Evolutionary conservation across 202 grass and related monocot genomes (phyloP).

Genomic region (Carex arenaria): DNA sequence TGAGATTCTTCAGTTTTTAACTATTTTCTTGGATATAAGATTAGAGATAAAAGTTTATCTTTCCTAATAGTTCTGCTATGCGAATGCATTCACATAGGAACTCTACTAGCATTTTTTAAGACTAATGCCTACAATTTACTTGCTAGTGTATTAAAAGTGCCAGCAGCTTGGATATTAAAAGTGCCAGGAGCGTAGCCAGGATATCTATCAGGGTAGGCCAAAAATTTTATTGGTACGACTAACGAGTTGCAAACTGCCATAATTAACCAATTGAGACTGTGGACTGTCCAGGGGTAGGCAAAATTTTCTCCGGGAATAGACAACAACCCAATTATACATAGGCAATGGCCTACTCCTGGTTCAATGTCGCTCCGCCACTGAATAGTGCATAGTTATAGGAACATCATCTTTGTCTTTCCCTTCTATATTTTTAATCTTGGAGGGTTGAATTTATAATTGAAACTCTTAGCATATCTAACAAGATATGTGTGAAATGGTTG

Average conservation of each 20-base stretch:
- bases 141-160: not conserved
- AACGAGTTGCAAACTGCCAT: too few species aligned
- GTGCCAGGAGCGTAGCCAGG: too few species aligned
- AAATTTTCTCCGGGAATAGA: too few species aligned
- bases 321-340: too few species aligned
- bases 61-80: not conserved
- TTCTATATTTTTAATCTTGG: not conserved
- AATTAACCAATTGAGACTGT: too few species aligned
- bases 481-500: not conserved
- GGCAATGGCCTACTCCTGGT: too few species aligned
- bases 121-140: not conserved
- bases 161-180: not conserved
- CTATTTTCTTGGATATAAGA: not conserved
- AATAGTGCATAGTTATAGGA: not conserved
- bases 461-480: not conserved
- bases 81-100: not conserved
- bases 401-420: not conserved
- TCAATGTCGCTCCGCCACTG: too few species aligned
- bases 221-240: too few species aligned
- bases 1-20: constrained; percentile 25
- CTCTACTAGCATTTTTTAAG: not conserved
- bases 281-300: too few species aligned
- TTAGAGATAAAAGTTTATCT: not conserved
- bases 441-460: not conserved
- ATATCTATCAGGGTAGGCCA: too few species aligned